Conservation (phyloP, 2,329 filamentous ascomycete species). For the Metarhizium brunneum region DNA sequence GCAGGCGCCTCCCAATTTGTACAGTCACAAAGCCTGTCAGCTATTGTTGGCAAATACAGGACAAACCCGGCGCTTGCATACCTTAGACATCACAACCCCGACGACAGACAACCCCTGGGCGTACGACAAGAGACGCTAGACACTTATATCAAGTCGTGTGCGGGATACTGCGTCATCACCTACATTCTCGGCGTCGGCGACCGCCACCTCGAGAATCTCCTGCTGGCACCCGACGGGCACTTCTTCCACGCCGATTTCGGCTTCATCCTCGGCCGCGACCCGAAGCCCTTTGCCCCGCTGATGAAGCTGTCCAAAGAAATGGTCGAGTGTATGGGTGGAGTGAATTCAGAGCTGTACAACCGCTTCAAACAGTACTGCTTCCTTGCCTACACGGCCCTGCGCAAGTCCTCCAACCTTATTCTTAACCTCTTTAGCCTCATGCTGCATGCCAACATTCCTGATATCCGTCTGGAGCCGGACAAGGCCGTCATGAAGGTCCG, state of each 20-base stretch:
- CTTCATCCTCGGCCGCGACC: conserved; percentile 93
- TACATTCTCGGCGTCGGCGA: conserved; percentile 96
- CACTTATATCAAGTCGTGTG: conserved; percentile 90
- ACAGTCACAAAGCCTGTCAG: conserved; percentile 73
- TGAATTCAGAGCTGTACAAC: conserved; percentile 69
- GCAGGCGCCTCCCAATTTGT: conserved; percentile 93
- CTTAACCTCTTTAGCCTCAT: conserved; percentile 94
- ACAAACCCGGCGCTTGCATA: conserved; percentile 68
- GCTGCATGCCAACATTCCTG: conserved; percentile 95
- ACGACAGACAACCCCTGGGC: conserved; percentile 69
- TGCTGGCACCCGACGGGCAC: conserved; percentile 80
- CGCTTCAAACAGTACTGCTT: conserved; percentile 95
- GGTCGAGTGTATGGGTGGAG: conserved; percentile 96
- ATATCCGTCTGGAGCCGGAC: conserved; percentile 85
- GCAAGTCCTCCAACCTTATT: conserved; percentile 84
- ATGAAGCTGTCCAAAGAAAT: conserved; percentile 98
- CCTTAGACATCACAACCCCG: conserved; percentile 81
- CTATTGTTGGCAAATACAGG: conserved; percentile 75
- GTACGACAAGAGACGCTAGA: conserved; percentile 90
- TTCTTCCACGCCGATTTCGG: conserved; percentile 99
- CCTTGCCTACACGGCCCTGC: conserved; percentile 81
- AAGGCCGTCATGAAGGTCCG: conserved; percentile 92
- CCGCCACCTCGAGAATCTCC: conserved; percentile 88
- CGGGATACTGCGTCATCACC: conserved; percentile 96
- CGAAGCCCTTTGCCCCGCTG: conserved; percentile 91